Conservation (phyloP, 169 alveolate genomes). For the Blepharisma undulans region DNA sequence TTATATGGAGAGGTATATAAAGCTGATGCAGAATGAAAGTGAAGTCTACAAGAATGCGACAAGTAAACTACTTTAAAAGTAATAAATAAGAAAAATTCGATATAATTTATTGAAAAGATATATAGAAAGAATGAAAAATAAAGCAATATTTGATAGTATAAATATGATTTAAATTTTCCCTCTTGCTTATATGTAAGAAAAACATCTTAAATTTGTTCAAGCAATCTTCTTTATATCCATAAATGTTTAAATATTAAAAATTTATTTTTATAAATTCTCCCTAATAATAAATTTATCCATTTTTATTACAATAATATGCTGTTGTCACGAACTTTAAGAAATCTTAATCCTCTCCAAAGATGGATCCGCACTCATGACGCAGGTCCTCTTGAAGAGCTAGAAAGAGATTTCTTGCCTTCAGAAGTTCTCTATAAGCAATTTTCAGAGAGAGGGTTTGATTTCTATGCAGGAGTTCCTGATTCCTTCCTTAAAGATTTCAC, state of each 20-base stretch:
- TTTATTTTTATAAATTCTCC: not conserved
- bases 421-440: conserved; percentile 52
- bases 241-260: too few species aligned
- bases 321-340: not conserved
- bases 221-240: too few species aligned
- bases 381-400: conserved; percentile 32
- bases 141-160: not conserved
- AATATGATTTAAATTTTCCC: not conserved
- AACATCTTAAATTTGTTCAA: too few species aligned
- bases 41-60: not conserved
- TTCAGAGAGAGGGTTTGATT: conserved; percentile 60
- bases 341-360: not conserved
- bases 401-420: conserved; percentile 44
- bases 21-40: not conserved
- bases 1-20: not conserved
- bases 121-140: not conserved
- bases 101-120: too few species aligned
- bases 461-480: conserved; percentile 84
- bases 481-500: conserved; percentile 67
- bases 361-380: not conserved
- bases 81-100: too few species aligned
- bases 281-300: not conserved
- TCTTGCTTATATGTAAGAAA: not conserved
- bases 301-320: not conserved
- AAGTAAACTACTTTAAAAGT: not conserved